Evolutionary conservation across 768 basidiomycete species (phyloP).

Genomic region (Thelephora ganbajun): DNA sequence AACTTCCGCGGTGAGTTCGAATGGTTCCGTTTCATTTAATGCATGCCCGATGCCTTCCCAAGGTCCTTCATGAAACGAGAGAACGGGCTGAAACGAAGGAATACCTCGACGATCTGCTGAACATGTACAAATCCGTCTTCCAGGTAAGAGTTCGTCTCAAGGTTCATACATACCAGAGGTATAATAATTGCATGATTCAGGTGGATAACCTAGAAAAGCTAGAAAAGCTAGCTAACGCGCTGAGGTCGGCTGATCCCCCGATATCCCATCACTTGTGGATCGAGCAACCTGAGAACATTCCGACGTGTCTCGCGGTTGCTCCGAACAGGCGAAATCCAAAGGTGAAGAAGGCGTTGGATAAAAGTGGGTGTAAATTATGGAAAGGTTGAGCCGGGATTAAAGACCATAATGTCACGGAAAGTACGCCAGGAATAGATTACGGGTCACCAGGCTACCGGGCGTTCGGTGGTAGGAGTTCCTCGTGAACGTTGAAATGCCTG

Average conservation of each 20-base stretch:
- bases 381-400: conserved; percentile 4
- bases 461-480: conserved; percentile 24
- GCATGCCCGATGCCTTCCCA: not conserved
- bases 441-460: conserved; percentile 6
- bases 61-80: conserved; percentile 28
- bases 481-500: conserved; percentile 40
- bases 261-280: conserved; percentile 27
- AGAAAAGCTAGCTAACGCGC: conserved; percentile 18
- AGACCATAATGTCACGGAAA: not conserved
- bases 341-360: conserved; percentile 28
- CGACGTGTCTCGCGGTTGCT: conserved; percentile 29
- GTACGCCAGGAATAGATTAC: not conserved
- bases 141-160: conserved; percentile 18
- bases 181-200: not conserved
- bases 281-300: conserved; percentile 28
- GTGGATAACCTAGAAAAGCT: not conserved
- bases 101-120: conserved; percentile 23
- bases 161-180: not conserved
- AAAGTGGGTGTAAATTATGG: conserved; percentile 26
- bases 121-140: conserved; percentile 30
- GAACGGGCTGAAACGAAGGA: conserved; percentile 22
- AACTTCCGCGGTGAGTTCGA: conserved; percentile 23
- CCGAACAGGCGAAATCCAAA: conserved; percentile 24
- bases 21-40: not conserved
- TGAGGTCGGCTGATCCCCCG: conserved; percentile 14